Evolutionary conservation across 192 early-diverging fungal genomes (phyloP), one percentile per base, ranked within the genome.

Genomic region (Coemansia sp.): DNA sequence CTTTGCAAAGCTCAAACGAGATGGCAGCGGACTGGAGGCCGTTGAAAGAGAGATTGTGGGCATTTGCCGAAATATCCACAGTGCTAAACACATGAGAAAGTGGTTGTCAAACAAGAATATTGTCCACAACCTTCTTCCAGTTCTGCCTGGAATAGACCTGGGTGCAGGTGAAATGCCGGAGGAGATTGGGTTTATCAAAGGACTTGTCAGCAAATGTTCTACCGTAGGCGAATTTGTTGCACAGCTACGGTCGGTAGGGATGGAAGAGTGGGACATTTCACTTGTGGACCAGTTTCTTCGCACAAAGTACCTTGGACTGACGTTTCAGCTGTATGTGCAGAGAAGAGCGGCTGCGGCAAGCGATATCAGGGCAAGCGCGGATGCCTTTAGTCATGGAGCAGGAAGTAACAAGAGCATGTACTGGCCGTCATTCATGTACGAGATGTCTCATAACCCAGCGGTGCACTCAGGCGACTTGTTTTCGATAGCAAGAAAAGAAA

Each of bases 391-490:
- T 39, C 46, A 15, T 18, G 45, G 47, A 5, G 6, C 41, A 45
- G 59, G 16, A 13, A 37, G 19, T 8, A 18, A 16, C 8, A 49
- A 16, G 39, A 51, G 26, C 22, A 55, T 70, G 66, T 77, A 76
- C 45, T 82, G 79, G 79, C 79, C 79, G 37, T 70, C 79, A 45
- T 82, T 76, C 41, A 69, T 82, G 74, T 74, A 73, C 59, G 43
- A 58, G 42, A 47, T 71, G 56, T 73, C 79, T 8, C 67, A 64
- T 39, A 72, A 62, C 16, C 63, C 66, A 5, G 41, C 65, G 67
- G 49, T 58, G 15, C 55, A 39, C 11, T 41, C 57, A 5, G 16
- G 39, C 4, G 37, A 59, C 16, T 8, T 59, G 18, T 59, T 59
- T 11, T 15, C 41, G n/a, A 19, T 41, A 18, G 39, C 37, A 9